Base-by-base conservation (phyloP, 345 rosid genomes). In the Bretschneidera sinensis region DNA sequence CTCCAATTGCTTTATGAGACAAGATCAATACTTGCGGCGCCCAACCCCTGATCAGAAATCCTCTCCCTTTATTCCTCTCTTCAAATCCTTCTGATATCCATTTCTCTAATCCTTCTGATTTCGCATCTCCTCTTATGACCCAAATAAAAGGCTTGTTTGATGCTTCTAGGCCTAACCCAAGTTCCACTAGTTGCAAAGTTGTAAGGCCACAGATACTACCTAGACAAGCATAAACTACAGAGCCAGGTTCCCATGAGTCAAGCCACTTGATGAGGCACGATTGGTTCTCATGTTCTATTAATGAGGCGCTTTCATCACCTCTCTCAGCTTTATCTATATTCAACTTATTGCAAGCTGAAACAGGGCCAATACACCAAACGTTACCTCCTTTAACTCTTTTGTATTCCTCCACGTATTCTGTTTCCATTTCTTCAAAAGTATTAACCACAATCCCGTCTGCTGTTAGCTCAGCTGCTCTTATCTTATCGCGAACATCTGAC, bases 311-410 rank as follows among this genome's bases (percentile, higher is more conserved):
- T 49, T 68, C 65, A 22, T 71, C 52, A 16, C 84, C 83, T 71
- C 85, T 81, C 17, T 65, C 54, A 33, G 72, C 71, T 25, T 62
- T 80, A 16, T 83, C 77, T 0, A 25, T 3, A 9, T 31, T 59
- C 14, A 56, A 24, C 35, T 62, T 67, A 60, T 78, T 73, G 39
- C 67, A 74, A 0, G 73, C 49, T 6, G 80, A 71, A 60, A 84
- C 74, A 0, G 87, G 85, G 19, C 85, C 87, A 3, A 84, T 5
- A 39, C 78, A 79, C 86, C 89, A 81, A 8, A 74, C 70, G 52
- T 76, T 78, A 0, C 67, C 72, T 15, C 25, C 66, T 57, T 59
- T 77, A 28, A 53, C 59, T 2, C 71, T 75, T 25, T 17, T 62
- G 54, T 78, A 84, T 48, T 60, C 64, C 62, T 66, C 48, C 21